A percentile compares a stretch with the other conserved stretches of the same genome.
These are phyloP conservation scores for Pichia sp. DNA, from an alignment of 1,139 yeast species.

Conservation along the genomic window DNA sequence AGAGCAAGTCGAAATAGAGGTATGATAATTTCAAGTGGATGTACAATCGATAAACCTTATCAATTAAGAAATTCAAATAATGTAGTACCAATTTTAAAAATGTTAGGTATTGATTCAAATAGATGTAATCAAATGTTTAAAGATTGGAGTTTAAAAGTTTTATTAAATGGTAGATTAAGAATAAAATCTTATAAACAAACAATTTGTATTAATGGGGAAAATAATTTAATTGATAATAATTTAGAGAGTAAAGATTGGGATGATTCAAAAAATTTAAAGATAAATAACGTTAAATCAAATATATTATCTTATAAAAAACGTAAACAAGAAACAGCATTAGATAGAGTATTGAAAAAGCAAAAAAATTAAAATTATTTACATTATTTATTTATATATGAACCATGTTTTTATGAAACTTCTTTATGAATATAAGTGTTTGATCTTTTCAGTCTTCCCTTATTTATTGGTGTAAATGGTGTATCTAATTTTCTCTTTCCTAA, in stretches of 20 bases:
- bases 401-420: neutral
- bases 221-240: conserved; percentile 26
- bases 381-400: neutral
- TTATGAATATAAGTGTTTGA: conserved; percentile 6
- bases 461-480: neutral
- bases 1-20: conserved; percentile 82
- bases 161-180: conserved; percentile 69
- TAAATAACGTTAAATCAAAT: conserved; percentile 25
- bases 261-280: neutral
- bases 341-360: conserved; percentile 20
- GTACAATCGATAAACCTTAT: conserved; percentile 43
- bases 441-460: conserved; percentile 1
- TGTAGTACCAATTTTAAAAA: conserved; percentile 54
- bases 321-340: conserved; percentile 14
- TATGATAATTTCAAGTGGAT: conserved; percentile 73
- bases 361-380: conserved; percentile 1
- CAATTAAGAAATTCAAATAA: conserved; percentile 65
- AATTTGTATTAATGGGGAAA: conserved; percentile 44
- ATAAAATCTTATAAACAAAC: conserved; percentile 66
- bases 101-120: conserved; percentile 64
- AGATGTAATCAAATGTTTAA: conserved; percentile 57
- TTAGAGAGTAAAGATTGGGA: conserved; percentile 18
- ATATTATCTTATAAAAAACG: conserved; percentile 26
- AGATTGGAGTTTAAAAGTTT: conserved; percentile 53
- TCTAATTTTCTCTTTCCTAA: neutral